Conservation (phyloP, 1,284 basidiomycete species). For the Rhodotorula sp. region DNA sequence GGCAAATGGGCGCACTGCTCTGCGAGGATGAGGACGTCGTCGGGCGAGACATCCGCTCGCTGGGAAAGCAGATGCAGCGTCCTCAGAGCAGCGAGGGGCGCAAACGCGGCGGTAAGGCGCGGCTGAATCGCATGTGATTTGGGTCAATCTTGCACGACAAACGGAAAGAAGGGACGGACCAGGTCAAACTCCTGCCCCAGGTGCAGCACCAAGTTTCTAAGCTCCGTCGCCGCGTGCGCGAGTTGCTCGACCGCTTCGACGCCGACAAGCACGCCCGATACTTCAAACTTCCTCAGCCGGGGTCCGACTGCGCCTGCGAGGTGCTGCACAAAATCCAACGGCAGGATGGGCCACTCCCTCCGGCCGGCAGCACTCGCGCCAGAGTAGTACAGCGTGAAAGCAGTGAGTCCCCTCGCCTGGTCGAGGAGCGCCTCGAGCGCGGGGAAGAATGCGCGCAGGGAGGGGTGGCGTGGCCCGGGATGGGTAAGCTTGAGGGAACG, state of each 20-base stretch:
- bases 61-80: conserved; percentile 38
- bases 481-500: conserved; percentile 39
- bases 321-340: conserved; percentile 2
- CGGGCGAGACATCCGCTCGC: conserved; percentile 16
- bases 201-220: conserved; percentile 39
- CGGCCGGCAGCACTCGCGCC: conserved; percentile 15
- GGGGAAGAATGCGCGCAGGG: conserved; percentile 26
- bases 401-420: background rate
- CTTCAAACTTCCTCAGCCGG: conserved; percentile 33
- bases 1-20: conserved; percentile 15
- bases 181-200: conserved; percentile 19
- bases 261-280: conserved; percentile 25
- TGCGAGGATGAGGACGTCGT: conserved; percentile 26
- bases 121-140: background rate
- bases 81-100: conserved; percentile 8
- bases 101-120: conserved; percentile 14
- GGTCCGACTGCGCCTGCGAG: conserved; percentile 9
- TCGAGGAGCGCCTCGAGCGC: conserved; percentile 26
- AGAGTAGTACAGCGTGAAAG: conserved; percentile 39
- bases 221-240: background rate
- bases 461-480: conserved; percentile 33
- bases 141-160: background rate
- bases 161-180: conserved; percentile 8
- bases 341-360: conserved; percentile 29
- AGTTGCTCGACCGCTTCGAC: conserved; percentile 23